Conservation (phyloP, 2,329 filamentous ascomycete genomes). For the Atkinsonella hypoxylon region DNA sequence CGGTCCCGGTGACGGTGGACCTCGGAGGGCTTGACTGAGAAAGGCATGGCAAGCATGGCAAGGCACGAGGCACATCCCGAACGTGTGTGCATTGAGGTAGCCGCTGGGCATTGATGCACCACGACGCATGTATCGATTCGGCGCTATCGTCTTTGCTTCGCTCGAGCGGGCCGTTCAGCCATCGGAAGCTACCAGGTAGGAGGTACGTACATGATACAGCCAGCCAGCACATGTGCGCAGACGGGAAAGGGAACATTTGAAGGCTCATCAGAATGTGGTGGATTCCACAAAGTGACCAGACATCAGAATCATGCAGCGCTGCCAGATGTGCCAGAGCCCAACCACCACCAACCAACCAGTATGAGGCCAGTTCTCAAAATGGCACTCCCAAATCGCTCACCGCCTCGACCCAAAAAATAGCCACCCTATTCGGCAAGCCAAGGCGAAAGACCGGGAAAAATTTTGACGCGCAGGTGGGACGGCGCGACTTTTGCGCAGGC, state of each 20-base stretch:
- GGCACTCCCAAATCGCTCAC: slow-evolving; percentile 2
- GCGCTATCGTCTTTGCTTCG: slow-evolving; percentile 1
- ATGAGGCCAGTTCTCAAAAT: not conserved
- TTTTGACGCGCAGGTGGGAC: not conserved
- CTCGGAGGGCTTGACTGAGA: not conserved
- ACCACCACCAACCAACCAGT: too few relatives aligned
- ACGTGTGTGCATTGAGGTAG: slow-evolving; percentile 5
- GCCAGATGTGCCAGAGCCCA: too few relatives aligned
- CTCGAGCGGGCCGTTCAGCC: slow-evolving; percentile 3
- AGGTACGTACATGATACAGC: too few relatives aligned
- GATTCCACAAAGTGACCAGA: not conserved
- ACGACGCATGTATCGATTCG: slow-evolving; percentile 14
- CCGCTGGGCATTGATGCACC: slow-evolving; percentile 26
- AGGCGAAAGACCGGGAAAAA: not conserved
- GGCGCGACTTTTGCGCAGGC: not conserved
- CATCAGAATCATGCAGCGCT: too few relatives aligned
- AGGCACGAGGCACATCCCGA: not conserved
- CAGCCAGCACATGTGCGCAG: not conserved
- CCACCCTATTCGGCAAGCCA: not conserved
- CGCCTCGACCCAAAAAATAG: slow-evolving; percentile 1
- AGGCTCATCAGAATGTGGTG: not conserved
- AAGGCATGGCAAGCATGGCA: not conserved
- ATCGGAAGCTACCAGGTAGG: not conserved
- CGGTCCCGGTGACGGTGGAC: not conserved
- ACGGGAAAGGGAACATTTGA: not conserved